These are phyloP conservation scores for Conticribra guillardii DNA, from an alignment of 108 stramenopile species.

Conservation along the genomic window DNA sequence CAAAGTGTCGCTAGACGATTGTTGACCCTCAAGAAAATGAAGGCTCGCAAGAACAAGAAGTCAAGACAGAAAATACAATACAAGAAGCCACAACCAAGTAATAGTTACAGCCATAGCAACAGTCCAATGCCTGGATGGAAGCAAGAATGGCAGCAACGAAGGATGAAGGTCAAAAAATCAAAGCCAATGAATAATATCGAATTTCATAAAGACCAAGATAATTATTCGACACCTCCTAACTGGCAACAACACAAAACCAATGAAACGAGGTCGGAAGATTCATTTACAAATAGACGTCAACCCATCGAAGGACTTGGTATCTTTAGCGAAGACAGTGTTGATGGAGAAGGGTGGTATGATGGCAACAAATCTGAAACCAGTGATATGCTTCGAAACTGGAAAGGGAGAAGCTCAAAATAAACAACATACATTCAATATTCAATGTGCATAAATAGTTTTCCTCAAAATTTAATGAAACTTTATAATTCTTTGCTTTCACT, in stretches of 20 bases:
- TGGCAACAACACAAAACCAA: no score
- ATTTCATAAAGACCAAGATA: neutral
- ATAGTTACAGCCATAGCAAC: neutral
- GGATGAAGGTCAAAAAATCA: slow-evolving; percentile 17
- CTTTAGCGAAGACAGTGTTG: no score
- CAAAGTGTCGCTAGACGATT: slow-evolving; percentile 74
- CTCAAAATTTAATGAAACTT: no score
- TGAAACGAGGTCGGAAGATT: no score
- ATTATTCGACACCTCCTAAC: no score
- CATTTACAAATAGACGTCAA: no score
- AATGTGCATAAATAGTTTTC: neutral
- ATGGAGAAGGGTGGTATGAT: slow-evolving; percentile 33
- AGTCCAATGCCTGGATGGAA: neutral
- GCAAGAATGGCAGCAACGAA: slow-evolving; percentile 17
- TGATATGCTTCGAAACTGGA: slow-evolving; percentile 44
- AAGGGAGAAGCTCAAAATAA: slow-evolving; percentile 23
- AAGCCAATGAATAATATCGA: neutral
- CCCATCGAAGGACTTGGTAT: no score
- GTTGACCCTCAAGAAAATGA: slow-evolving; percentile 37
- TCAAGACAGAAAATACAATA: slow-evolving; percentile 2
- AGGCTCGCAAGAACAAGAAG: neutral
- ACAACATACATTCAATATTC: neutral
- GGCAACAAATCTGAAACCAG: slow-evolving; percentile 48
- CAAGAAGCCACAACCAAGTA: slow-evolving; percentile 15
- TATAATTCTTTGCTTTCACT: no score